Conservation (phyloP, 441 rosid genomes). For the Theobroma grandiflorum region DNA sequence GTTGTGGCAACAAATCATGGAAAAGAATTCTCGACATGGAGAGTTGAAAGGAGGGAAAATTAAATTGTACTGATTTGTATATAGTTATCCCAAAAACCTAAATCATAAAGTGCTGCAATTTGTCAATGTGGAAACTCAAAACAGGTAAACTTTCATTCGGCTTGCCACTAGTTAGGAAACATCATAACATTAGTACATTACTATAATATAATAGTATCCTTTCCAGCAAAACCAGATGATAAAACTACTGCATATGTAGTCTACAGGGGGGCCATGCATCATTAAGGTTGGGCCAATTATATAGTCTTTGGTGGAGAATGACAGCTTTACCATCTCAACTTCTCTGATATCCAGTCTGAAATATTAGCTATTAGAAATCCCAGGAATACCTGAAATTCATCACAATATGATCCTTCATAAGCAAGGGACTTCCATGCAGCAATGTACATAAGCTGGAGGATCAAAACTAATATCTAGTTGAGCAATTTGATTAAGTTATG, state of each 20-base stretch:
- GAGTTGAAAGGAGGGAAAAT: too few relatives aligned
- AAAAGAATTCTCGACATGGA: too few relatives aligned
- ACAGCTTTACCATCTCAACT: slow-evolving; percentile 18
- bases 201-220: neutral
- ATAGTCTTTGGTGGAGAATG: neutral
- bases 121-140: too few relatives aligned
- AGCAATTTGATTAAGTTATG: too few relatives aligned
- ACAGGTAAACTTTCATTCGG: too few relatives aligned
- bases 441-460: neutral
- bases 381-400: slow-evolving; percentile 32
- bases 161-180: too few relatives aligned
- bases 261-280: neutral
- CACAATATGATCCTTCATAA: neutral
- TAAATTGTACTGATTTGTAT: too few relatives aligned
- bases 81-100: too few relatives aligned
- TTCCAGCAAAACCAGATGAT: neutral
- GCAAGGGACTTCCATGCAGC: neutral
- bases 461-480: too few relatives aligned
- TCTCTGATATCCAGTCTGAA: slow-evolving; percentile 33
- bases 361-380: slow-evolving; percentile 38
- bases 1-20: too few relatives aligned
- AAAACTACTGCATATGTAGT: neutral
- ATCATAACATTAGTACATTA: neutral
- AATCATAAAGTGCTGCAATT: too few relatives aligned
- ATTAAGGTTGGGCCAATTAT: neutral